phyloP scores from a whole-genome alignment of 805 yeast genomes.

The Yarrowia alimentaria region DNA sequence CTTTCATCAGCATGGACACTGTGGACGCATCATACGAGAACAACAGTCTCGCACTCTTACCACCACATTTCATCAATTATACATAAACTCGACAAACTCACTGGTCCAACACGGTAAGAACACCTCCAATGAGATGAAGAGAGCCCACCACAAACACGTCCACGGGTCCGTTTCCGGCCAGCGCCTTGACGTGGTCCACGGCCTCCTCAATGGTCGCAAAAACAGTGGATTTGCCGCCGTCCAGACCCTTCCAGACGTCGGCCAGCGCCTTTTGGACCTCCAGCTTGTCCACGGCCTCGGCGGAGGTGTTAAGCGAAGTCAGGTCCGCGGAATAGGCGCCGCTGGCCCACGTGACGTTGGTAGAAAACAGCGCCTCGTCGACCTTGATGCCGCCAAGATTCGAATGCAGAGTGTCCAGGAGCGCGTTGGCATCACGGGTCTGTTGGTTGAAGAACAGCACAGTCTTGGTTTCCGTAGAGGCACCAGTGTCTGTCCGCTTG shows the following conservation, averaged over 20 bases:
- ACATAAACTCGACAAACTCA: too few species aligned
- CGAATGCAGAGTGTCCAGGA: constrained; percentile 53
- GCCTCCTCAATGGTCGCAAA: constrained; percentile 76
- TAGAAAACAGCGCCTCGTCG: constrained; percentile 79
- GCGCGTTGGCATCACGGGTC: constrained; percentile 73
- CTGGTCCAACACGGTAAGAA: constrained; percentile 84
- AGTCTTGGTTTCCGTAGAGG: constrained; percentile 32
- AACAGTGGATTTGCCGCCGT: constrained; percentile 46
- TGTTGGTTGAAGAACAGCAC: constrained; percentile 90
- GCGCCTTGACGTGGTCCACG: constrained; percentile 51
- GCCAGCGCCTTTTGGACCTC: constrained; percentile 77
- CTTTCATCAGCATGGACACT: too few species aligned
- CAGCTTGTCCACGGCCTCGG: constrained; percentile 73
- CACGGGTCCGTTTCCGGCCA: constrained; percentile 40
- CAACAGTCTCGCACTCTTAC: too few species aligned
- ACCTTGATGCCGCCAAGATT: constrained; percentile 45
- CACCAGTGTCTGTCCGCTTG: constrained; percentile 34
- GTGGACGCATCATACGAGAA: too few species aligned
- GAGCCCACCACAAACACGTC: constrained; percentile 94
- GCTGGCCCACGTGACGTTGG: constrained; percentile 86
- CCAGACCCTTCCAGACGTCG: constrained; percentile 61
- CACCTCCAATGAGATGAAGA: constrained; percentile 90
- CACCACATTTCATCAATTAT: too few species aligned
- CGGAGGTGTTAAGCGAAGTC: constrained; percentile 79
- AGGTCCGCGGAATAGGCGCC: constrained; percentile 74